Evolutionary conservation across 1,284 basidiomycete genomes (phyloP).

Genomic region (Microbotryum silenes-acaulis): DNA sequence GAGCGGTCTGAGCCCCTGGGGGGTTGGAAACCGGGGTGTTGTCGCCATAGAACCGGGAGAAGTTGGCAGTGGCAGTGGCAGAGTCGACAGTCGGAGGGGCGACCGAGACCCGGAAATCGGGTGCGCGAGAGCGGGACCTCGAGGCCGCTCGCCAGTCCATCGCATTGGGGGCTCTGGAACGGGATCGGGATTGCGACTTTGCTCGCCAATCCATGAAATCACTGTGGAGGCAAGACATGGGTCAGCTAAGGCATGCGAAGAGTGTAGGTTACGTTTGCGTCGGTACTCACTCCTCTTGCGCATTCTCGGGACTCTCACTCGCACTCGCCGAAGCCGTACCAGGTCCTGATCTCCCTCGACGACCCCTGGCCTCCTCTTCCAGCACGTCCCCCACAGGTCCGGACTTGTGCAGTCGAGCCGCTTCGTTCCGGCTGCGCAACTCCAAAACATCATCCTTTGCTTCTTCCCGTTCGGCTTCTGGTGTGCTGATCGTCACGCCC

Average conservation of each 20-base stretch:
- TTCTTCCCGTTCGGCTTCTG: conserved; percentile 18
- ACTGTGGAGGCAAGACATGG: conserved; percentile 30
- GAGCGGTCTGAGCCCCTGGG: not conserved
- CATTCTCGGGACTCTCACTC: conserved; percentile 17
- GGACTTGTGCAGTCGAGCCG: not conserved
- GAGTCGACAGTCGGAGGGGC: conserved; percentile 21
- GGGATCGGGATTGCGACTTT: conserved; percentile 82
- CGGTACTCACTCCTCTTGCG: conserved; percentile 57
- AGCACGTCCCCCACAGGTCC: conserved; percentile 13
- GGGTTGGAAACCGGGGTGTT: not conserved
- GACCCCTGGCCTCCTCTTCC: conserved; percentile 40
- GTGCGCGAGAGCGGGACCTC: conserved; percentile 39
- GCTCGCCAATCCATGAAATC: conserved; percentile 86
- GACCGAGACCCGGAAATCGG: conserved; percentile 24
- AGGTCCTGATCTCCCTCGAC: conserved; percentile 52
- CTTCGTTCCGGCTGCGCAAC: conserved; percentile 11
- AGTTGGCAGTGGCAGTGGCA: conserved; percentile 22
- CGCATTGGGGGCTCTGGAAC: conserved; percentile 40
- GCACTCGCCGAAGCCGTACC: conserved; percentile 27
- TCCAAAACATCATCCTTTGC: conserved; percentile 14
- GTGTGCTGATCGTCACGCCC: conserved; percentile 9
- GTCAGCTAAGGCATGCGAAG: conserved; percentile 2
- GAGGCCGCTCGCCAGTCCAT: conserved; percentile 48
- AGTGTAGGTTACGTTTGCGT: conserved; percentile 5
- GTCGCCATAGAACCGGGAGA: conserved; percentile 29